Conservation (phyloP, 2,329 filamentous ascomycete genomes). For the Fusarium sp. region DNA sequence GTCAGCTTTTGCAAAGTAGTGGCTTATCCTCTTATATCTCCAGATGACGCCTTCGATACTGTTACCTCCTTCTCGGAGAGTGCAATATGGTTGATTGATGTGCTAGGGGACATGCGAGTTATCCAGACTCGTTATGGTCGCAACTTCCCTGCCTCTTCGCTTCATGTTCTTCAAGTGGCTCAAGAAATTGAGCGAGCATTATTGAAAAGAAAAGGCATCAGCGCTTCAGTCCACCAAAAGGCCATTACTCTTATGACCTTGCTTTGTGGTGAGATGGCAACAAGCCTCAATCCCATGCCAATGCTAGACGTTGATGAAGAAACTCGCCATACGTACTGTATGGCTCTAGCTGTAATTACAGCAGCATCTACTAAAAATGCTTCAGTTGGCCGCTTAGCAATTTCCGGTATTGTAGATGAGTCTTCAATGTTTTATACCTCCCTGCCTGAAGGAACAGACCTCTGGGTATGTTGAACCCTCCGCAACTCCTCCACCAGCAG, state of each 20-base stretch:
- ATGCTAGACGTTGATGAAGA: conserved; percentile 45
- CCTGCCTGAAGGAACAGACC: conserved; percentile 54
- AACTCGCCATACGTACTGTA: conserved; percentile 53
- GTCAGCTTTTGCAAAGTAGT: conserved; percentile 59
- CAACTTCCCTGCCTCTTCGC: conserved; percentile 48
- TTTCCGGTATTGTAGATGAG: conserved; percentile 59
- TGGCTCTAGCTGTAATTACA: conserved; percentile 55
- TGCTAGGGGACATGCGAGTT: conserved; percentile 57
- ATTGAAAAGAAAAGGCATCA: conserved; percentile 24
- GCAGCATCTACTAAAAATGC: conserved; percentile 51
- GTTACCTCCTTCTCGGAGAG: conserved; percentile 55
- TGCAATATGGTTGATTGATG: conserved; percentile 64
- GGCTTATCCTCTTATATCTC: conserved; percentile 54
- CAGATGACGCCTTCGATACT: conserved; percentile 50
- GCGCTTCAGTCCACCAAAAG: conserved; percentile 51
- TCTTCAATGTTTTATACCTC: conserved; percentile 53
- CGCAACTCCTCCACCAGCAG: neutral
- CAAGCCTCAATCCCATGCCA: conserved; percentile 50
- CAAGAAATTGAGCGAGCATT: conserved; percentile 51
- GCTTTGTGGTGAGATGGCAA: conserved; percentile 58
- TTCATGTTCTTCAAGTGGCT: conserved; percentile 54
- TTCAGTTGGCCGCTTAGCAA: conserved; percentile 55
- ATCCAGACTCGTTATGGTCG: conserved; percentile 56
- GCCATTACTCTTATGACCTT: conserved; percentile 55
- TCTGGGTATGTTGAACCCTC: conserved; percentile 54